phyloP scores from a whole-genome alignment of 192 early-diverging fungal genomes.

The Entomortierella beljakovae region DNA sequence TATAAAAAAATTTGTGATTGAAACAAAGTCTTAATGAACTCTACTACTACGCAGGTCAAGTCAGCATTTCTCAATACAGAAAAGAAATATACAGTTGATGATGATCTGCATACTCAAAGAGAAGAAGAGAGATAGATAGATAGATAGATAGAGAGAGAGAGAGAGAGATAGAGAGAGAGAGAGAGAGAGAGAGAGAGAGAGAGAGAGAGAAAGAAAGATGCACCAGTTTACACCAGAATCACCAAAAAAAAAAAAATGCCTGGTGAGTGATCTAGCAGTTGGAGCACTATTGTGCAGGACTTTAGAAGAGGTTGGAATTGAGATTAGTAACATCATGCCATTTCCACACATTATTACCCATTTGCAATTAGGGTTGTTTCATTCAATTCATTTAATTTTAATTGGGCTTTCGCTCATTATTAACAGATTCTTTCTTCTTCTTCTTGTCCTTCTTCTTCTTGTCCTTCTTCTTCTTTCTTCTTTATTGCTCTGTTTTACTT shows the following conservation, averaged over 20 bases:
- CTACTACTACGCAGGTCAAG: no score
- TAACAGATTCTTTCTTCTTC: no score
- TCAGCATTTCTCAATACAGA: no score
- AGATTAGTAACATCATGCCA: not conserved
- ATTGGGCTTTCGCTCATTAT: no score
- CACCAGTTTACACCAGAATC: not conserved
- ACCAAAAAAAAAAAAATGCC: not conserved
- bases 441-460: not conserved
- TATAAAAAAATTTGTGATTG: not conserved
- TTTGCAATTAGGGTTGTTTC: no score
- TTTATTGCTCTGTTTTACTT: not conserved
- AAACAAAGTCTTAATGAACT: not conserved
- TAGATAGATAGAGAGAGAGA: no score
- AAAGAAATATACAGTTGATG: no score
- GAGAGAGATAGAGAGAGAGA: no score
- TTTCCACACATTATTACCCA: not conserved
- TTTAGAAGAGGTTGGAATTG: constrained; percentile 5
- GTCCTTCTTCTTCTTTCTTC: not conserved
- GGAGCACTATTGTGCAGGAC: no score
- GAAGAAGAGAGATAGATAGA: no score
- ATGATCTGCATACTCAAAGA: not conserved
- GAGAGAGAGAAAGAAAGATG: constrained; percentile 1
- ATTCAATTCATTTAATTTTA: no score
- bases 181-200: not conserved
- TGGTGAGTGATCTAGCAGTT: no score